Evolutionary conservation across 768 basidiomycete genomes (phyloP), one percentile per base, ranked within the genome.

Genomic region (Leucocoprinus birnbaumii): DNA sequence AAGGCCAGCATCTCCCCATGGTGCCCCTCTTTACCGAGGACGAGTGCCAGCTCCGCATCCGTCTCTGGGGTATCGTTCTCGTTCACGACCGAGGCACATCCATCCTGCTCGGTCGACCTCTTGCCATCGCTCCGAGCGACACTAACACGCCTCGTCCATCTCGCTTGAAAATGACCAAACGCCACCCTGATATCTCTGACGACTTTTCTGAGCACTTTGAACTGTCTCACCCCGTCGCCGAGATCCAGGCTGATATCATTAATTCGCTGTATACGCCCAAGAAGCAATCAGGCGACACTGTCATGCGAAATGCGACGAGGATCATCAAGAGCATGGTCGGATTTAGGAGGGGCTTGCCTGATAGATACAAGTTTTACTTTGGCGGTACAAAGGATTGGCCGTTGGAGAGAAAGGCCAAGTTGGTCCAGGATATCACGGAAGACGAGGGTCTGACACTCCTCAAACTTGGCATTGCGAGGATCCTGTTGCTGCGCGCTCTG

Each of bases 181-280:
- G 63, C 41, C 63, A 69, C 46, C 61, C 64, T 11, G 83, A 87
- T 48, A 82, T 87, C 60, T 89, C 89, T 2, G 61, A 65, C 14
- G 83, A 88, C 48, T 82, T 87, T 60, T 89, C 89, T 2, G 88
- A 90, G 62, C 89, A 93, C 65, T 93, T 92, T 65, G 77, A 87
- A 51, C 73, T 85, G 22, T 90, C 87, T 18, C 81, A 85, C 51
- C 84, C 87, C 7, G 76, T 93, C 44, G 85, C 85, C 21, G 88
- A 90, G 59, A 90, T 94, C 55, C 91, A 94, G 60, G 91, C 91
- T 3, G 91, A 93, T 58, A 90, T 94, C 57, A 89, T 93, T 73
- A 90, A 89, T 65, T 89, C 89, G 9, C 76, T 94, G 7, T 94
- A 93, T 64, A 78, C 83, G 7, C 91, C 91, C 1, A 83, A 84